Percentiles rank a stretch among this genome's conserved stretches.
Evolutionary conservation across 768 basidiomycete species (phyloP).

Genomic region (Podaxis mareebaensis): DNA sequence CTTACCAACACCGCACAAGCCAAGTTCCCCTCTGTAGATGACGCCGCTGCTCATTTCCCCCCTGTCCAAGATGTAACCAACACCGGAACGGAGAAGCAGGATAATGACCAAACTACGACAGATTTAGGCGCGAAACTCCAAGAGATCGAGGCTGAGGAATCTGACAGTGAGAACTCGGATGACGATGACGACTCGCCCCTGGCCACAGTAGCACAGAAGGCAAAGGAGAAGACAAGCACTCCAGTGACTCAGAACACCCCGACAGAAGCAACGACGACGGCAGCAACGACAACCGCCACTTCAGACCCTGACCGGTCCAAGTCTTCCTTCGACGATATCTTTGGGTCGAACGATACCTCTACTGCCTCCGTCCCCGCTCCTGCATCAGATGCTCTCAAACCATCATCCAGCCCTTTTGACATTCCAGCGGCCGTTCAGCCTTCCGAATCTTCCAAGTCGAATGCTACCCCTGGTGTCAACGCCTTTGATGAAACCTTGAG

Average conservation of each 20-base stretch:
- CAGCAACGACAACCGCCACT: conserved; percentile 3
- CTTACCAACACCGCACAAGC: conserved; percentile 15
- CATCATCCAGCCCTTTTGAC: conserved; percentile 13
- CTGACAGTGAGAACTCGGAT: conserved; percentile 38
- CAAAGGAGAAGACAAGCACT: not conserved
- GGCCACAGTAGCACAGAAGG: conserved; percentile 27
- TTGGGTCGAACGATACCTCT: conserved; percentile 32
- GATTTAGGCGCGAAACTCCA: conserved; percentile 37
- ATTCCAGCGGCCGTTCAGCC: conserved; percentile 1
- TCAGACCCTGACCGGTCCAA: not conserved
- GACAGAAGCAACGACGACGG: conserved; percentile 18
- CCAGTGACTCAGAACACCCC: conserved; percentile 20
- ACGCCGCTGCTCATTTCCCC: conserved; percentile 40
- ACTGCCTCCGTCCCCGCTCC: conserved; percentile 23
- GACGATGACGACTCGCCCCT: conserved; percentile 44
- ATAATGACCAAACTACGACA: conserved; percentile 13
- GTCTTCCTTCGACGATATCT: conserved; percentile 57
- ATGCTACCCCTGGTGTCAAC: conserved; percentile 46
- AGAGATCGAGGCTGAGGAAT: conserved; percentile 58
- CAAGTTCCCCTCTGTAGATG: conserved; percentile 35
- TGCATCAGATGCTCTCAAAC: conserved; percentile 24
- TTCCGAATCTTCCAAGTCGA: not conserved
- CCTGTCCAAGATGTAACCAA: conserved; percentile 31
- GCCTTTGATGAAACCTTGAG: conserved; percentile 80
- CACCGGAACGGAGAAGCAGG: conserved; percentile 17